These are phyloP conservation scores for Ogataea siamensis DNA, from an alignment of 805 yeast genomes.

Conservation along the genomic window DNA sequence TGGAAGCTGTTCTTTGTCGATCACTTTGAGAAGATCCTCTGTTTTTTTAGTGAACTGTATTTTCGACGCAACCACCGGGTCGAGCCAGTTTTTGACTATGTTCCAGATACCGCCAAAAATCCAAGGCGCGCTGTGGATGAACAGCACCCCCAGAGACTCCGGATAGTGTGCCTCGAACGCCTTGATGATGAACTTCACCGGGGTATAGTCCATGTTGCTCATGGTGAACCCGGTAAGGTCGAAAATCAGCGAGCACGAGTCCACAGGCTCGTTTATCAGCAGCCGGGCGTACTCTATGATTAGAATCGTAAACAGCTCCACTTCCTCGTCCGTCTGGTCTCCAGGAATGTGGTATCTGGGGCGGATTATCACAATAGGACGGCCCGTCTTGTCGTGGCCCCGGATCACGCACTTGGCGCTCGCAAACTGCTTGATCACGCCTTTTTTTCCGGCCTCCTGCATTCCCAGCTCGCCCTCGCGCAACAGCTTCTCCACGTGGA, in stretches of 20 bases:
- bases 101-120: slow-evolving; percentile 93
- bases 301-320: slow-evolving; percentile 71
- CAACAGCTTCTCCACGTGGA: slow-evolving; percentile 60
- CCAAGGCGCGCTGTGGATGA: slow-evolving; percentile 97
- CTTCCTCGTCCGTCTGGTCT: slow-evolving; percentile 66
- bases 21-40: slow-evolving; percentile 63
- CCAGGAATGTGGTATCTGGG: slow-evolving; percentile 72
- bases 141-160: slow-evolving; percentile 79
- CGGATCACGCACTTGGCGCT: slow-evolving; percentile 68
- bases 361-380: slow-evolving; percentile 81
- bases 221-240: slow-evolving; percentile 84
- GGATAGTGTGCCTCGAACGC: slow-evolving; percentile 97
- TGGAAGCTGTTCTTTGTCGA: slow-evolving; percentile 62
- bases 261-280: slow-evolving; percentile 69
- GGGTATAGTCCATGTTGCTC: slow-evolving; percentile 89
- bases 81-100: slow-evolving; percentile 88
- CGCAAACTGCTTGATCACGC: slow-evolving; percentile 55
- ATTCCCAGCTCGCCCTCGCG: slow-evolving; percentile 69
- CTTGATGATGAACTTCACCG: slow-evolving; percentile 84
- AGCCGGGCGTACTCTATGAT: slow-evolving; percentile 82
- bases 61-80: slow-evolving; percentile 93
- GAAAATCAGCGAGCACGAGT: slow-evolving; percentile 79
- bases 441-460: slow-evolving; percentile 40
- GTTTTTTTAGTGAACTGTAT: slow-evolving; percentile 74
- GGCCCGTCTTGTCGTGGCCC: slow-evolving; percentile 68